Evolutionary conservation across 352 stramenopile genomes (phyloP), one percentile per base, ranked within the genome.

Genomic region (Pythium angustatum): DNA sequence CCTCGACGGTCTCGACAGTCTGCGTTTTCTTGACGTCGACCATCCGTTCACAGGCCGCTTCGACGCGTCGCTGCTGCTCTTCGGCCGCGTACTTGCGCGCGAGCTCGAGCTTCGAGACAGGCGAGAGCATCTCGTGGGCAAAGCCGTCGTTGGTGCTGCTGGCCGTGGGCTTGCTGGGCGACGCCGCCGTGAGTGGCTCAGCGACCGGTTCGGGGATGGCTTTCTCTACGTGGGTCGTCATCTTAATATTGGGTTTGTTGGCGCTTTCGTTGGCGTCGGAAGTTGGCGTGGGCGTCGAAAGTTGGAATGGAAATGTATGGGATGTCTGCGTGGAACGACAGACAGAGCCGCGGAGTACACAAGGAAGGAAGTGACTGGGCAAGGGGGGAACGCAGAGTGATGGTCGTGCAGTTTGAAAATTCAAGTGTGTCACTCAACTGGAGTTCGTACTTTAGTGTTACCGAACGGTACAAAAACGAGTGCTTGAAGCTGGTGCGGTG

Each of bases 41-140:
- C 43, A 90, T 69, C 47, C 85, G 85, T 50, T 79, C 76, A 28
- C 80, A 81, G 0, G 83, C 85, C 1, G 60, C 66, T 19, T 89
- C 78, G 30, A 94, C 77, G 68, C 85, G 85, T 49, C 81, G 77
- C 67, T 87, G 73, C 75, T 92, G 85, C 62, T 91, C 79, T n/a
- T 78, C 54, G 9, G 77, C 74, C 2, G 84, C 77, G 19, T 75
- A 76, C 54, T 87, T 71, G 49, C 80, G 83, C 57, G 81, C 81
- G 14, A 76, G 72, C 53, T 91, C 81, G 54, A 92, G 77, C 66
- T 94, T 91, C n/a, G 85, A 91, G 36, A 91, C 70, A 27, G 77
- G 77, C 65, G 77, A 90, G 50, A 85, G 75, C 64, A 78, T 70
- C 27, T 79, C 72, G 11, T 85, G 77, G 38, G 64, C 78, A 49